A percentile compares a stretch with the other conserved stretches of the same genome.
phyloP scores from a whole-genome alignment of 2,329 filamentous ascomycete genomes.

The Pseudogymnoascus sp. region DNA sequence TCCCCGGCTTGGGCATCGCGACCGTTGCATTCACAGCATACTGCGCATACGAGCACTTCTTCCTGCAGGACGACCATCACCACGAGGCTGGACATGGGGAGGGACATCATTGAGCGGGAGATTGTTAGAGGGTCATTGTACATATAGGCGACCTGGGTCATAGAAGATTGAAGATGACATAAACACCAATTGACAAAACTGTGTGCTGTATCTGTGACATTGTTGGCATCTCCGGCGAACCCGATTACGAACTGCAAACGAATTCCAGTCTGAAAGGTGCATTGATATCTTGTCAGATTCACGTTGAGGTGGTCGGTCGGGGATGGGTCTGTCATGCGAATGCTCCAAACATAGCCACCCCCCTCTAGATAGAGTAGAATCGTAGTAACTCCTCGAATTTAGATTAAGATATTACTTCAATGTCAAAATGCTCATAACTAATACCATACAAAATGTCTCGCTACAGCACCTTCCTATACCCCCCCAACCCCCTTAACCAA shows the following conservation, averaged over 20 bases:
- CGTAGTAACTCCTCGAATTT: not conserved
- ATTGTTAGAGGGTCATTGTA: conserved; percentile 27
- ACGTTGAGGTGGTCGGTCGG: not conserved
- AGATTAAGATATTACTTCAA: not conserved
- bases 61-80: conserved; percentile 65
- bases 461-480: not conserved
- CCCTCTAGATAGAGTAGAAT: not conserved
- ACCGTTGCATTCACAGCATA: conserved; percentile 86
- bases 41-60: conserved; percentile 82
- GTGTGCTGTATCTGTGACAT: not conserved
- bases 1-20: conserved; percentile 89
- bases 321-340: not conserved
- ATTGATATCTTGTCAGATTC: not conserved
- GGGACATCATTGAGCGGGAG: conserved; percentile 46
- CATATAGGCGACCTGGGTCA: conserved; percentile 27
- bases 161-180: conserved; percentile 10
- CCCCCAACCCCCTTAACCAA: not conserved
- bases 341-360: not conserved
- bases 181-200: conserved; percentile 11
- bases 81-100: conserved; percentile 44
- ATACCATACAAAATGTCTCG: not conserved
- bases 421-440: not conserved
- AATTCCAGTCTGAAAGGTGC: not conserved
- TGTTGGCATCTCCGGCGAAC: not conserved
- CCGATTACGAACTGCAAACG: not conserved